These are phyloP conservation scores for Clarireedia hainanense DNA, from an alignment of 2,329 filamentous ascomycete species.

Conservation along the genomic window DNA sequence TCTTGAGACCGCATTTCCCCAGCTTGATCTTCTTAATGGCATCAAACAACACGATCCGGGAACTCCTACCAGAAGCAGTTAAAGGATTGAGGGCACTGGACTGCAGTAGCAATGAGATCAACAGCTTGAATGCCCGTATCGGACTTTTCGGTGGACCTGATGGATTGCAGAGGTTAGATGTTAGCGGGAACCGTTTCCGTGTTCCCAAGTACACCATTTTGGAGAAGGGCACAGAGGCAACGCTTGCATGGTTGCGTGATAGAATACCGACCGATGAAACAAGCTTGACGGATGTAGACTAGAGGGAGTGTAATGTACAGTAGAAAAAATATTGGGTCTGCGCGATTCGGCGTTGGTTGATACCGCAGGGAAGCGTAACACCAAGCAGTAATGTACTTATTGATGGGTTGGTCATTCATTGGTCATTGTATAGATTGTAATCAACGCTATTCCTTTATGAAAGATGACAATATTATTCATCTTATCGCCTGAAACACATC, in stretches of 20 bases:
- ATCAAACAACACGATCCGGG: constrained; percentile 70
- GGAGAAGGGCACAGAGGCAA: constrained; percentile 79
- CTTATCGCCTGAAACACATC: background rate
- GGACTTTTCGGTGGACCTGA: constrained; percentile 62
- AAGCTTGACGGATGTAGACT: constrained; percentile 16
- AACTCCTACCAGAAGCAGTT: constrained; percentile 65
- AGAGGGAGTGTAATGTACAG: background rate
- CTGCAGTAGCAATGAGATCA: constrained; percentile 78
- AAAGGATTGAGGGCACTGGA: constrained; percentile 69
- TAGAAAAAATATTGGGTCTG: background rate
- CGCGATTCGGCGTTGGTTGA: background rate
- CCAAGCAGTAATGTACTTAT: background rate
- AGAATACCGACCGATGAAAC: constrained; percentile 51
- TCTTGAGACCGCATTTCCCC: constrained; percentile 60
- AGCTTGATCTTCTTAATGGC: constrained; percentile 62
- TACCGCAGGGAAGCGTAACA: constrained; percentile 1
- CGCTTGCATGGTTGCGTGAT: constrained; percentile 72
- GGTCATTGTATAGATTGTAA: constrained; percentile 4
- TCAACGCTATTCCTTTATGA: constrained; percentile 10
- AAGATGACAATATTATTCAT: background rate
- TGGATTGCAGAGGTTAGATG: constrained; percentile 59
- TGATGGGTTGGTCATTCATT: constrained; percentile 3
- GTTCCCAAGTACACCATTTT: constrained; percentile 80
- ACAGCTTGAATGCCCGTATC: constrained; percentile 70
- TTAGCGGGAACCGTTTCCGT: constrained; percentile 78